Base-by-base conservation (phyloP, 805 yeast genomes). In the Cyberlindnera meyerae region DNA sequence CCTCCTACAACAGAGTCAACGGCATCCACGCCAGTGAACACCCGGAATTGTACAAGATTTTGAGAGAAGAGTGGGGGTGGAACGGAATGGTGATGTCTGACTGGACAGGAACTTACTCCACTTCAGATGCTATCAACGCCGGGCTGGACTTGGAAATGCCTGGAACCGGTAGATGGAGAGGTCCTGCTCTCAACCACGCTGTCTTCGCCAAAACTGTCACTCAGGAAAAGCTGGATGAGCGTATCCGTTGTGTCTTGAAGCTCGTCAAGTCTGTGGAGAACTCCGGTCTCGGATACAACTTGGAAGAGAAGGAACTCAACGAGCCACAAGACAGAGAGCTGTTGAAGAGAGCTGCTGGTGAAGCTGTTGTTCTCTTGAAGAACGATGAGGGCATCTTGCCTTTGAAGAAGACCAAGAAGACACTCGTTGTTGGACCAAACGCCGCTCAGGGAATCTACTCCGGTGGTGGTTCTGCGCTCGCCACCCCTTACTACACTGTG, bases 121-220 rank as follows among this genome's bases (percentile, higher is more conserved):
- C 62, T 22, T 60, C 57, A 24, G 68, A 61, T 27, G 52, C 78
- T 7, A 52, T 77, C 26, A 65, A 68, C 20, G 73, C 75, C 16
- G 82, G 82, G 3, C 59, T 77, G 37, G 79, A 75, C 52, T 55
- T 78, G 45, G 83, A 78, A 52, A 75, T 75, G 79, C 84, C 84
- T 0, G 83, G 83, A 15, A 71, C 75, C 9, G 57, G 77, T 3
- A 56, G 68, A 31, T 67, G 78, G 60, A 59, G 68, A 45, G 55
- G 55, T 1, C 52, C 56, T 20, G 56, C 65, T 11, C 42, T 61
- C 7, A 71, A 34, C 11, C 51, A 43, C 66, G 48, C 62, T 61
- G 12, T 62, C 66, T 15, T 46, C 43, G 37, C 52, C 63, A 35
- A 63, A 62, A 41, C 70, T 63, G 45, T 61, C 64, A 34, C 65